A percentile compares a stretch with the other conserved stretches of the same genome.
phyloP scores from a whole-genome alignment of 805 yeast genomes.

The Scheffersomyces stipitis region DNA sequence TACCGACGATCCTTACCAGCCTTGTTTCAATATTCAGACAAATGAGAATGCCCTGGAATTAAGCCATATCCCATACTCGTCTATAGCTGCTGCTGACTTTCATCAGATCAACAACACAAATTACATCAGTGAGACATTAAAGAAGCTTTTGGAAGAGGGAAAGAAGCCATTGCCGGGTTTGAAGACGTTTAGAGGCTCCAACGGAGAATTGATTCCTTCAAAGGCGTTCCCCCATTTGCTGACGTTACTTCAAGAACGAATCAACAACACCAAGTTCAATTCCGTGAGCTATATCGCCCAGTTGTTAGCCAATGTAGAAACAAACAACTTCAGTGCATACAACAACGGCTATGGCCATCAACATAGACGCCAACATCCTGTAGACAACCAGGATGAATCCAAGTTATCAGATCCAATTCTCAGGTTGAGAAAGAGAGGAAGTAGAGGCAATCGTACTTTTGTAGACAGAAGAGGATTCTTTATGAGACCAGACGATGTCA shows the following conservation, averaged over 20 bases:
- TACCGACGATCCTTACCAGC: constrained; percentile 84
- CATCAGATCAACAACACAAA: constrained; percentile 66
- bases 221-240: constrained; percentile 50
- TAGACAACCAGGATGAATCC: constrained; percentile 20
- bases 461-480: constrained; percentile 70
- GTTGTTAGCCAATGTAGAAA: constrained; percentile 38
- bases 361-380: constrained; percentile 11
- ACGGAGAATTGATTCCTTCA: constrained; percentile 50
- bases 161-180: constrained; percentile 45
- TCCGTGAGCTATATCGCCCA: constrained; percentile 38
- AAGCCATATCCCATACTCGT: constrained; percentile 73
- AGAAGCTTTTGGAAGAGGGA: constrained; percentile 45
- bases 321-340: constrained; percentile 39
- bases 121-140: constrained; percentile 43
- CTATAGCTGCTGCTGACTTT: constrained; percentile 64
- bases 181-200: constrained; percentile 47
- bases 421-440: constrained; percentile 71
- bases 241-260: constrained; percentile 31
- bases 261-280: constrained; percentile 18
- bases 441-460: constrained; percentile 67
- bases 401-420: constrained; percentile 51
- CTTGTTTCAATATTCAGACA: constrained; percentile 67
- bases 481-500: constrained; percentile 29
- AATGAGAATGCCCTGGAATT: constrained; percentile 52
- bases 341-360: constrained; percentile 36